A percentile compares a stretch with the other conserved stretches of the same genome.
phyloP scores from a whole-genome alignment of 805 yeast genomes.

The Nakazawaea holstii region DNA sequence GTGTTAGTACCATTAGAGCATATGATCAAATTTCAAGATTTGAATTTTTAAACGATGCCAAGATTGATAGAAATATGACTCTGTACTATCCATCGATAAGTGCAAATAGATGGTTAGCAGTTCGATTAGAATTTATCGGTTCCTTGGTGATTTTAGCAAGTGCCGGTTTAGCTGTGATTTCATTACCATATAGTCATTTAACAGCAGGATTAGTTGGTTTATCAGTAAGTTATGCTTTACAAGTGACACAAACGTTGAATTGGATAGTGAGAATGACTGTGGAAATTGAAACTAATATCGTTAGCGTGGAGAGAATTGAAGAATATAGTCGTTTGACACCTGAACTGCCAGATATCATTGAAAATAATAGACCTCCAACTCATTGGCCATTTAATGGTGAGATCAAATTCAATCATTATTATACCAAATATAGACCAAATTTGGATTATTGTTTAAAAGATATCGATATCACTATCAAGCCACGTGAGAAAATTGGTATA shows the following conservation, averaged over 20 bases:
- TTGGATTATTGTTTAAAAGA: conserved; percentile 63
- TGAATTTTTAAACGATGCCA: conserved; percentile 46
- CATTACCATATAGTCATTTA: conserved; percentile 53
- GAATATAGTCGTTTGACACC: conserved; percentile 65
- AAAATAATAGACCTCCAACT: conserved; percentile 54
- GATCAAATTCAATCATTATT: conserved; percentile 54
- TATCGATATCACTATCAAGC: conserved; percentile 49
- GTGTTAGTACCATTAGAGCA: conserved; percentile 61
- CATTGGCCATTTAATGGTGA: conserved; percentile 63
- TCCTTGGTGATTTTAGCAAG: conserved; percentile 74
- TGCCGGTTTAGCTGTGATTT: conserved; percentile 66
- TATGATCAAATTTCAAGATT: conserved; percentile 54
- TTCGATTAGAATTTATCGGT: conserved; percentile 76
- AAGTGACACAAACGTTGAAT: conserved; percentile 77
- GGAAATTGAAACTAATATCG: conserved; percentile 88
- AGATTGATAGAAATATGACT: conserved; percentile 72
- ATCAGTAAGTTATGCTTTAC: conserved; percentile 78
- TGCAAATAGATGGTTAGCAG: conserved; percentile 89
- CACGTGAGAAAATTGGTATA: conserved; percentile 76
- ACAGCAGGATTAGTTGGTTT: conserved; percentile 83
- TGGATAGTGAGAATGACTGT: conserved; percentile 95
- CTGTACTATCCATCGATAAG: conserved; percentile 81
- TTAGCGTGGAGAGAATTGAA: conserved; percentile 82
- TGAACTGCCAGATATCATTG: conserved; percentile 71
- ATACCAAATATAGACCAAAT: conserved; percentile 66